These are phyloP conservation scores for Cordyceps sp. DNA, from an alignment of 2,329 filamentous ascomycete genomes.

Conservation along the genomic window DNA sequence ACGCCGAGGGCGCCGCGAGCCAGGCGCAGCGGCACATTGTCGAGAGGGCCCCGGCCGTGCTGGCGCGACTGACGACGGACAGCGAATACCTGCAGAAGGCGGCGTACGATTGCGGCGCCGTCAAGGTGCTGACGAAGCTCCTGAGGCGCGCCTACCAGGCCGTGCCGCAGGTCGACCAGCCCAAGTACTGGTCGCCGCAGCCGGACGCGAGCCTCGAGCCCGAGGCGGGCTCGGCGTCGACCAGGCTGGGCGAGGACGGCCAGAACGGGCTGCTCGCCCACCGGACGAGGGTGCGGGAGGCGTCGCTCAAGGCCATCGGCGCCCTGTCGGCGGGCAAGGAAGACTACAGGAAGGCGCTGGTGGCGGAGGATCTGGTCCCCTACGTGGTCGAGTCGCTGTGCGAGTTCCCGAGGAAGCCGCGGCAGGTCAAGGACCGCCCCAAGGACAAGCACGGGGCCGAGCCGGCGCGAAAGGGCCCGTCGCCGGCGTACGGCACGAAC, in stretches of 20 bases:
- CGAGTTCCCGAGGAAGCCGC: conserved; percentile 35
- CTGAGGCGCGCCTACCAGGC: conserved; percentile 34
- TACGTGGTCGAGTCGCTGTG: conserved; percentile 70
- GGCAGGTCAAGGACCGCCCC: conserved; percentile 22
- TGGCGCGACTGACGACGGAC: conserved; percentile 66
- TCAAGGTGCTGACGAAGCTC: conserved; percentile 28
- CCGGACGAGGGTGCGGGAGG: conserved; percentile 60
- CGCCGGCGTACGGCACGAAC: conserved; percentile 50
- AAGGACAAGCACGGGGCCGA: conserved; percentile 20
- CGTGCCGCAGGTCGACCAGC: conserved; percentile 13
- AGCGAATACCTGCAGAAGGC: conserved; percentile 67
- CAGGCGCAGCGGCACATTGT: conserved; percentile 26
- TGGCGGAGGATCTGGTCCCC: conserved; percentile 63
- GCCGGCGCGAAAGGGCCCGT: conserved; percentile 10
- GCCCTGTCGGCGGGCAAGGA: conserved; percentile 70
- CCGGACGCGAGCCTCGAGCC: conserved; percentile 16
- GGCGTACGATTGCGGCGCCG: conserved; percentile 48
- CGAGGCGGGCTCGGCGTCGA: conserved; percentile 16
- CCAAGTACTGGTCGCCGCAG: conserved; percentile 22
- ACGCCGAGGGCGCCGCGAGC: conserved; percentile 19
- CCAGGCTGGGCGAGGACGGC: conserved; percentile 42
- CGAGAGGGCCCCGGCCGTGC: conserved; percentile 56
- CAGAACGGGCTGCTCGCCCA: conserved; percentile 45
- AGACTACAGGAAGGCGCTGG: conserved; percentile 64
- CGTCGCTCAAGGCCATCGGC: conserved; percentile 62